A percentile compares a stretch with the other conserved stretches of the same genome.
phyloP scores from a whole-genome alignment of 2,329 filamentous ascomycete species.

The Bipolaris cookei region DNA sequence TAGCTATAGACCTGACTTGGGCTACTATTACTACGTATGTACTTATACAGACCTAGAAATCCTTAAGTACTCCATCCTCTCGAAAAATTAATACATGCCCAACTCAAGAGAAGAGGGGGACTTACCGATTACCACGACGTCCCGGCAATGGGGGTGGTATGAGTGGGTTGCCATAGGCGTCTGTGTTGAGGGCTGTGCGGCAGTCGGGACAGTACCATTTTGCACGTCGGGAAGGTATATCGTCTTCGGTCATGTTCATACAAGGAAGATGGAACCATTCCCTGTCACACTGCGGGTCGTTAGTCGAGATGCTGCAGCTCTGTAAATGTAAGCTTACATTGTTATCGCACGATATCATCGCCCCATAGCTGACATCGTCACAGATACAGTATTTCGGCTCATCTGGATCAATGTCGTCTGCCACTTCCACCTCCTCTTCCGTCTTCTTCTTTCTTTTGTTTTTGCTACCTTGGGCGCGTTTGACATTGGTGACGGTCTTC shows the following conservation, averaged over 20 bases:
- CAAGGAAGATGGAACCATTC: constrained; percentile 88
- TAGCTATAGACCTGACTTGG: neutral
- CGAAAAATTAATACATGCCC: constrained; percentile 38
- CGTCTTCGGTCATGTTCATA: constrained; percentile 65
- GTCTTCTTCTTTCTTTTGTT: constrained; percentile 58
- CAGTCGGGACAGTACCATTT: constrained; percentile 90
- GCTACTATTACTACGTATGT: neutral
- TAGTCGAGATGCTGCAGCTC: constrained; percentile 15
- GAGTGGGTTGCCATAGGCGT: constrained; percentile 44
- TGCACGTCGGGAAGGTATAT: constrained; percentile 72
- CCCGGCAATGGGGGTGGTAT: constrained; percentile 44
- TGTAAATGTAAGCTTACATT: constrained; percentile 54
- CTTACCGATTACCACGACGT: constrained; percentile 44
- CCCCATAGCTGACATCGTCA: constrained; percentile 79
- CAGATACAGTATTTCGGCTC: constrained; percentile 81
- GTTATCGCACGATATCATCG: constrained; percentile 85
- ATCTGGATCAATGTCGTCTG: constrained; percentile 69
- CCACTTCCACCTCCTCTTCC: constrained; percentile 34
- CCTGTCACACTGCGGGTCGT: constrained; percentile 67
- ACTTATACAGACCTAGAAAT: constrained; percentile 21
- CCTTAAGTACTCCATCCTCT: constrained; percentile 46
- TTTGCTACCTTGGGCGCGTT: constrained; percentile 61
- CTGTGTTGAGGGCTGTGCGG: constrained; percentile 36
- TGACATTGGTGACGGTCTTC: constrained; percentile 72
- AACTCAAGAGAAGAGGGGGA: constrained; percentile 24